Evolutionary conservation across 805 yeast genomes (phyloP).

Genomic region (Metschnikowia similis): DNA sequence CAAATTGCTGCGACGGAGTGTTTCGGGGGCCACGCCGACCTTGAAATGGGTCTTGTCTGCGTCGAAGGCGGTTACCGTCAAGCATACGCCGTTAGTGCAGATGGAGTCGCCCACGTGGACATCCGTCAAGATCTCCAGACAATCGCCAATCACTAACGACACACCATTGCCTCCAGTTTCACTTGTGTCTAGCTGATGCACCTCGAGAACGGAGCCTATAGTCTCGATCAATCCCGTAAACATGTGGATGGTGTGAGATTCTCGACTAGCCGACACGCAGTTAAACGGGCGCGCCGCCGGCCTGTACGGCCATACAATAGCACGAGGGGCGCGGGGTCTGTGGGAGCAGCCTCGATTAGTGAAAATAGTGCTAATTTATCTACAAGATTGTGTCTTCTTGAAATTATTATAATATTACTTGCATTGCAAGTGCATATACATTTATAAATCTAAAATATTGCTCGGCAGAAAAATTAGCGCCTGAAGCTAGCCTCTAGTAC

Average conservation of each 20-base stretch:
- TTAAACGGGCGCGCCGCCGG: neutral
- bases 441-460: conserved; percentile 1
- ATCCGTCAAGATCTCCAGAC: conserved; percentile 62
- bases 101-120: conserved; percentile 94
- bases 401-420: neutral
- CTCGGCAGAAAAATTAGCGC: conserved; percentile 4
- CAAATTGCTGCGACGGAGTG: conserved; percentile 74
- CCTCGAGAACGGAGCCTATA: conserved; percentile 63
- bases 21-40: conserved; percentile 92
- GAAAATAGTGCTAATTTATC: neutral
- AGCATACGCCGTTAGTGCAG: conserved; percentile 82
- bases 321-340: too few relatives aligned
- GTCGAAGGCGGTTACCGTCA: conserved; percentile 83
- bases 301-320: too few relatives aligned
- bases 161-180: conserved; percentile 70
- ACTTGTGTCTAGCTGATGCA: conserved; percentile 42
- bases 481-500: conserved; percentile 1
- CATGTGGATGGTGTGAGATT: conserved; percentile 42
- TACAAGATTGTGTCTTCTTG: neutral
- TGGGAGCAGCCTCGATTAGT: too few relatives aligned
- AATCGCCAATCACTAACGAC: conserved; percentile 61
- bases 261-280: neutral
- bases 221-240: conserved; percentile 92
- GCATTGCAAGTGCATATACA: neutral
- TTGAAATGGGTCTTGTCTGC: conserved; percentile 52